A percentile compares a stretch with the other conserved stretches of the same genome.
Conservation (phyloP, 495 filamentous ascomycete species). For the Choiromyces venosus region DNA sequence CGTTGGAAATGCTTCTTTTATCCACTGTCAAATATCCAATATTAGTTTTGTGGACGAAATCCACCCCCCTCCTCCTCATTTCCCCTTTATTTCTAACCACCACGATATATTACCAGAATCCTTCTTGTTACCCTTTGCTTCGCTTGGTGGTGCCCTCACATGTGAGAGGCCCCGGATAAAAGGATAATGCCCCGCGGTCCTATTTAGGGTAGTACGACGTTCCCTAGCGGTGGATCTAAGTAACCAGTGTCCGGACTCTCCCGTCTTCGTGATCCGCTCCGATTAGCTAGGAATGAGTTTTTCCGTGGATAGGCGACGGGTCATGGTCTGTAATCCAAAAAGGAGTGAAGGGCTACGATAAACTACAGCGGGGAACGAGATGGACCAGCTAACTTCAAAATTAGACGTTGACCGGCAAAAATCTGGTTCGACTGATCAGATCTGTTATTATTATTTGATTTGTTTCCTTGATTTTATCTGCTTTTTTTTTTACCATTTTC, state of each 20-base stretch:
- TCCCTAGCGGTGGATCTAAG: constrained; percentile 25
- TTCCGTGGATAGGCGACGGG: constrained; percentile 29
- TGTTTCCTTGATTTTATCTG: neutral
- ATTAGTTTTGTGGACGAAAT: constrained; percentile 18
- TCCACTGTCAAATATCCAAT: constrained; percentile 25
- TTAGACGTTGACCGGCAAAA: constrained; percentile 15
- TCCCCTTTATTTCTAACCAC: constrained; percentile 13
- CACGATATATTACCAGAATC: constrained; percentile 14
- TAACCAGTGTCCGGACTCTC: neutral
- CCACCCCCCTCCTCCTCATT: constrained; percentile 5
- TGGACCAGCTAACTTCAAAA: constrained; percentile 31
- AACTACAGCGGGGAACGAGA: constrained; percentile 14
- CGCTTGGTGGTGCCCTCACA: constrained; percentile 30
- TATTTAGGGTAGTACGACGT: neutral
- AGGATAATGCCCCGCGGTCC: constrained; percentile 32
- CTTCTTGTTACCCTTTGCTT: constrained; percentile 26
- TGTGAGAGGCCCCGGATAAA: constrained; percentile 25
- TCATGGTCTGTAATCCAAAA: constrained; percentile 12
- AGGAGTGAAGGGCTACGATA: constrained; percentile 15
- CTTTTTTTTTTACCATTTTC: neutral
- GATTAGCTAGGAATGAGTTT: constrained; percentile 17
- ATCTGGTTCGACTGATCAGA: constrained; percentile 19
- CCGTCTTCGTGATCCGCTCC: constrained; percentile 28
- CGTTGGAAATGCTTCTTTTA: constrained; percentile 38
- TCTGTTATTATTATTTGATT: neutral